Conservation (phyloP, 495 filamentous ascomycete genomes). For the Glarea lozoyensis region DNA sequence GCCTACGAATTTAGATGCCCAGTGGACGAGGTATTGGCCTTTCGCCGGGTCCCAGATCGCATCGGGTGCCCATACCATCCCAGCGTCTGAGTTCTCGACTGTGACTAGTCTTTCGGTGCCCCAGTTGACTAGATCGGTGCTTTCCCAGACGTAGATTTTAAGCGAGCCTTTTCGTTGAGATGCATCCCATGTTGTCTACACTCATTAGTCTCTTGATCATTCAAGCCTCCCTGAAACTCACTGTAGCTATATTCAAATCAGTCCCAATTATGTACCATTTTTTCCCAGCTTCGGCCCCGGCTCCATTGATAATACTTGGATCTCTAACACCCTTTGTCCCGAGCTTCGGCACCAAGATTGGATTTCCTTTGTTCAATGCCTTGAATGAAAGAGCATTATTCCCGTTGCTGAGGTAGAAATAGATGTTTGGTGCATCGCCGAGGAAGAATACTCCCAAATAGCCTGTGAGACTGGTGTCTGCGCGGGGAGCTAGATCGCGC, state of each 20-base stretch:
- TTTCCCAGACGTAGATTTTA: slow-evolving; percentile 47
- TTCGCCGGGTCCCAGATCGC: slow-evolving; percentile 43
- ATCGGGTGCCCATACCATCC: slow-evolving; percentile 49
- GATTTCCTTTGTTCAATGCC: slow-evolving; percentile 36
- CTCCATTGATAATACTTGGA: slow-evolving; percentile 37
- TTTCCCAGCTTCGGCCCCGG: slow-evolving; percentile 35
- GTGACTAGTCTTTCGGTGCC: slow-evolving; percentile 35
- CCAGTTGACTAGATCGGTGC: slow-evolving; percentile 39
- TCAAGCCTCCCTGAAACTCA: slow-evolving; percentile 12
- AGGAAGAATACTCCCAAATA: slow-evolving; percentile 46
- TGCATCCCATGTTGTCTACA: slow-evolving; percentile 41
- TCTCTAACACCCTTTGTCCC: slow-evolving; percentile 42
- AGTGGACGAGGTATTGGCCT: slow-evolving; percentile 41
- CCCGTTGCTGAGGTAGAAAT: slow-evolving; percentile 44
- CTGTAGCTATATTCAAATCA: slow-evolving; percentile 41
- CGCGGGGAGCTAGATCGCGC: slow-evolving; percentile 20
- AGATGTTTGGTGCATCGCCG: slow-evolving; percentile 41
- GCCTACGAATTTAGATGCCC: slow-evolving; percentile 43
- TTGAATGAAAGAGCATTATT: slow-evolving; percentile 38
- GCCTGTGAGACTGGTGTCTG: slow-evolving; percentile 31
- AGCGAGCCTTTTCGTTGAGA: slow-evolving; percentile 37
- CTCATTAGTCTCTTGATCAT: neutral
- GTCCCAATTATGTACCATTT: slow-evolving; percentile 50
- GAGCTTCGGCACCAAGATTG: slow-evolving; percentile 38
- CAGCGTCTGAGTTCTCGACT: slow-evolving; percentile 38